These are phyloP conservation scores for Colletotrichum zoysiae DNA, from an alignment of 2,329 filamentous ascomycete species.

Conservation along the genomic window DNA sequence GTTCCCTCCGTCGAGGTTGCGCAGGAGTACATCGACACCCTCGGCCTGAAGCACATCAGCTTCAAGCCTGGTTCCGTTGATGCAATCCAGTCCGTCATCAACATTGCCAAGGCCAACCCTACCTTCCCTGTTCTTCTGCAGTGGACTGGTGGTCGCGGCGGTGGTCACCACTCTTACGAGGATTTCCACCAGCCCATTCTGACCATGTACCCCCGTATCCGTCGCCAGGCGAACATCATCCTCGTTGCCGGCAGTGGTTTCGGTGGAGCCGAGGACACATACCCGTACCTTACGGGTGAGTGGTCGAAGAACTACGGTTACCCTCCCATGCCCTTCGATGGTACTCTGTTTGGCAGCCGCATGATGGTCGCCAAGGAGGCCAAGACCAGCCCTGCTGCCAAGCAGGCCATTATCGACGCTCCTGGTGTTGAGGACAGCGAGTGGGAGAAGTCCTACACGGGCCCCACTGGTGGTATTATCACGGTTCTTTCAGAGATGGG, in stretches of 20 bases:
- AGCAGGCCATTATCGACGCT: constrained; percentile 90
- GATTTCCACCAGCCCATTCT: constrained; percentile 95
- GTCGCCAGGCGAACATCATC: constrained; percentile 87
- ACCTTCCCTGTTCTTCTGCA: constrained; percentile 93
- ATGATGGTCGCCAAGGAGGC: constrained; percentile 97
- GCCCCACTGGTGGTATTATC: constrained; percentile 90
- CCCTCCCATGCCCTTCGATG: constrained; percentile 94
- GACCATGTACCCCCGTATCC: constrained; percentile 90
- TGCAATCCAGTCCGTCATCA: constrained; percentile 89
- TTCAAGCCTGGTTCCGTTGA: constrained; percentile 95
- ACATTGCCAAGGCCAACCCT: constrained; percentile 94
- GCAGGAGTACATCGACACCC: constrained; percentile 92
- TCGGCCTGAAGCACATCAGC: constrained; percentile 91
- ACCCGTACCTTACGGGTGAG: constrained; percentile 88
- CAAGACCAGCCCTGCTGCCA: constrained; percentile 86
- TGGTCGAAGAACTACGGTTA: constrained; percentile 92
- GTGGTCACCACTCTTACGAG: constrained; percentile 94
- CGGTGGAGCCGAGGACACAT: constrained; percentile 89
- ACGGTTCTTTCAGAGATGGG: constrained; percentile 99
- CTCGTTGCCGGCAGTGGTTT: constrained; percentile 93
- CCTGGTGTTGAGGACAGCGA: constrained; percentile 83
- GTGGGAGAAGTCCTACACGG: constrained; percentile 96
- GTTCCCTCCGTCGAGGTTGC: constrained; percentile 94
- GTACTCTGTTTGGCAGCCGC: constrained; percentile 89
- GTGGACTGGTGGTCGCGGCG: constrained; percentile 94